Conservation (phyloP, 805 yeast genomes). For the Yamadazyma phyllophila region DNA sequence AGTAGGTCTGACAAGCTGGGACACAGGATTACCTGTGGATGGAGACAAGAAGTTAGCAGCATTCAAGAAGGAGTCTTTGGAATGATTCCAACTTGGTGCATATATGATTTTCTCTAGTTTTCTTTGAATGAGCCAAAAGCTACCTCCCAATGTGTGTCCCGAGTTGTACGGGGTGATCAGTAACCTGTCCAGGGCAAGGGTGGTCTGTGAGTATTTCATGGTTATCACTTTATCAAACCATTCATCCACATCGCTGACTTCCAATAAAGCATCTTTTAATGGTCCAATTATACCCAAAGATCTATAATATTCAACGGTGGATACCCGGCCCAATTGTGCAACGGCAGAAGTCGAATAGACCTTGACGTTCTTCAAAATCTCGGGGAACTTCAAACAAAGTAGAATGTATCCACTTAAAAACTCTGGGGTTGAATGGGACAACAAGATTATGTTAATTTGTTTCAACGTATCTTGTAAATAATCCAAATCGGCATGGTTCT, state of each 20-base stretch:
- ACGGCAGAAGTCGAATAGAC: slow-evolving; percentile 91
- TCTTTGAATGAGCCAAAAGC: slow-evolving; percentile 76
- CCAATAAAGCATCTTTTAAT: slow-evolving; percentile 51
- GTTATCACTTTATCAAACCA: slow-evolving; percentile 69
- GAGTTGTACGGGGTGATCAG: slow-evolving; percentile 80
- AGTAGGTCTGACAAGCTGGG: slow-evolving; percentile 71
- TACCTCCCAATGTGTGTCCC: slow-evolving; percentile 93
- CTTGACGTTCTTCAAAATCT: slow-evolving; percentile 59
- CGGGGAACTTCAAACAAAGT: slow-evolving; percentile 56
- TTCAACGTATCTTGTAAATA: slow-evolving; percentile 34
- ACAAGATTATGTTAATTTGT: slow-evolving; percentile 62
- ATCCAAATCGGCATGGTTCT: slow-evolving; percentile 27
- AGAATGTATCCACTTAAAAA: slow-evolving; percentile 78
- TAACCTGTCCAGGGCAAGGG: slow-evolving; percentile 58
- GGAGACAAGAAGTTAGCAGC: slow-evolving; percentile 29
- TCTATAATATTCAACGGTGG: slow-evolving; percentile 81
- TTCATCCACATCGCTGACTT: slow-evolving; percentile 71
- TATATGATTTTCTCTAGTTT: slow-evolving; percentile 79
- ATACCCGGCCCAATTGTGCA: slow-evolving; percentile 76
- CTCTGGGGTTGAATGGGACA: slow-evolving; percentile 85
- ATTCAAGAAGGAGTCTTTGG: slow-evolving; percentile 79
- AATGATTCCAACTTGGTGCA: slow-evolving; percentile 94
- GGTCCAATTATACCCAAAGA: slow-evolving; percentile 77
- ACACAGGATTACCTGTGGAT: slow-evolving; percentile 56
- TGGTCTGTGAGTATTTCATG: slow-evolving; percentile 77